phyloP scores from a whole-genome alignment of 306 rosid species.

The Castanea sativa region DNA sequence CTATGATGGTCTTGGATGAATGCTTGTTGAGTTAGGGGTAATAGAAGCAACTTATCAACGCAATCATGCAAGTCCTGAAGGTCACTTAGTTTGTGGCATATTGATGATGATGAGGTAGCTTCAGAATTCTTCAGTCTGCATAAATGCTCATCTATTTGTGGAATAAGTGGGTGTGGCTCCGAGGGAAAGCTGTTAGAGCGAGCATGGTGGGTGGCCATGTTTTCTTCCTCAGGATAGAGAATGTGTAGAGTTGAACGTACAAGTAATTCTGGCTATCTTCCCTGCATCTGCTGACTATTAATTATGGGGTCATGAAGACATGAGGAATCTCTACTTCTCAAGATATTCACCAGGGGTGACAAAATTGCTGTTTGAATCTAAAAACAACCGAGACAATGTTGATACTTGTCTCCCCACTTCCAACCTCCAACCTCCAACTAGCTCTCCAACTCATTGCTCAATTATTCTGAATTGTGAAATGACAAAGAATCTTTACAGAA shows the following conservation, averaged over 20 bases:
- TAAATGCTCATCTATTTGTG: constrained; percentile 1
- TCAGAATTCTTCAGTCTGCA: constrained; percentile 18
- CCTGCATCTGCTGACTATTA: not conserved
- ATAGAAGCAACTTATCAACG: constrained; percentile 31
- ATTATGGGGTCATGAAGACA: not conserved
- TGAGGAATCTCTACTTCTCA: not conserved
- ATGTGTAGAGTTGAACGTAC: not conserved
- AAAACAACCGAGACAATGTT: not conserved
- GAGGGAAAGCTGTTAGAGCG: not conserved
- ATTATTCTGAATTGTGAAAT: not conserved
- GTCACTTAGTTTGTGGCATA: constrained; percentile 25
- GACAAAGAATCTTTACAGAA: not conserved
- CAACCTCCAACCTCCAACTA: not conserved
- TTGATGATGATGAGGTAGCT: constrained; percentile 10
- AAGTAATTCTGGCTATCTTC: not conserved
- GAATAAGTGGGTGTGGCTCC: not conserved
- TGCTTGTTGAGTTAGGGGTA: constrained; percentile 33
- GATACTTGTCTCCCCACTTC: not conserved
- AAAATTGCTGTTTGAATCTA: not conserved
- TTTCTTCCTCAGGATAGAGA: not conserved
- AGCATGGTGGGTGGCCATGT: not conserved
- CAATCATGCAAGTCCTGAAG: constrained; percentile 31
- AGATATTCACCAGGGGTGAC: no score
- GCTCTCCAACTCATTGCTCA: not conserved
- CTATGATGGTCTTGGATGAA: constrained; percentile 25